A percentile compares a stretch with the other conserved stretches of the same genome.
Conservation (phyloP, 164 flowering plant genomes). For the Tetracentron sinense region DNA sequence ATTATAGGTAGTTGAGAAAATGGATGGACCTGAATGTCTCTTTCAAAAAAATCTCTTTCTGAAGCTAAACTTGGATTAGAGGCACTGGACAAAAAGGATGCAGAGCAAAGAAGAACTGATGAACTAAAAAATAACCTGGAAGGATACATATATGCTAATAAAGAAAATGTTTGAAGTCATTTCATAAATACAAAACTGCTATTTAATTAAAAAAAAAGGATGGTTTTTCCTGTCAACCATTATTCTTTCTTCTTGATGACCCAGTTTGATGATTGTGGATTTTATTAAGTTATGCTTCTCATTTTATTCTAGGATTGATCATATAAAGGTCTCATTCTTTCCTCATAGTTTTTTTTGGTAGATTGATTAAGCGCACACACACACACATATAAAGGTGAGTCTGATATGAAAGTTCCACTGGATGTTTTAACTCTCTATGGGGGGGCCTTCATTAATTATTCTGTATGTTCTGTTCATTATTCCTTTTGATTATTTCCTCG, state of each 20-base stretch:
- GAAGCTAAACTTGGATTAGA: constrained; percentile 72
- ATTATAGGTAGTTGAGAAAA: constrained; percentile 70
- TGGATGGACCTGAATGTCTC: constrained; percentile 67
- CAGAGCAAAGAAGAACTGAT: constrained; percentile 85
- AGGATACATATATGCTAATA: constrained; percentile 85
- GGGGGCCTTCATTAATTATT: no score
- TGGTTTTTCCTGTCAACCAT: neutral
- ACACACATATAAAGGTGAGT: no score
- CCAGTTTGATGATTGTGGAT: no score
- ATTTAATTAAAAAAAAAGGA: no score
- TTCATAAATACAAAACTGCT: neutral
- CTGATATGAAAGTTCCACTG: no score
- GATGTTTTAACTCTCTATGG: no score
- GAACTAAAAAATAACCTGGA: constrained; percentile 93
- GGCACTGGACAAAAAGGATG: constrained; percentile 76
- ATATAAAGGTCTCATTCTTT: no score
- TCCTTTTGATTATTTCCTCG: no score
- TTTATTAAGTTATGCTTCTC: neutral
- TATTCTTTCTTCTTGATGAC: neutral
- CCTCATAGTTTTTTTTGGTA: no score
- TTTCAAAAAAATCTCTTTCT: constrained; percentile 59
- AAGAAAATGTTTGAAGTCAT: constrained; percentile 77
- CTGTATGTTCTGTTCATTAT: no score
- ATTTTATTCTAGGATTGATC: neutral
- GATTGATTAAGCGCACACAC: no score